Evolutionary conservation across 805 yeast genomes (phyloP), one percentile per base, ranked within the genome.

Genomic region (Komagataella pseudopastoris): DNA sequence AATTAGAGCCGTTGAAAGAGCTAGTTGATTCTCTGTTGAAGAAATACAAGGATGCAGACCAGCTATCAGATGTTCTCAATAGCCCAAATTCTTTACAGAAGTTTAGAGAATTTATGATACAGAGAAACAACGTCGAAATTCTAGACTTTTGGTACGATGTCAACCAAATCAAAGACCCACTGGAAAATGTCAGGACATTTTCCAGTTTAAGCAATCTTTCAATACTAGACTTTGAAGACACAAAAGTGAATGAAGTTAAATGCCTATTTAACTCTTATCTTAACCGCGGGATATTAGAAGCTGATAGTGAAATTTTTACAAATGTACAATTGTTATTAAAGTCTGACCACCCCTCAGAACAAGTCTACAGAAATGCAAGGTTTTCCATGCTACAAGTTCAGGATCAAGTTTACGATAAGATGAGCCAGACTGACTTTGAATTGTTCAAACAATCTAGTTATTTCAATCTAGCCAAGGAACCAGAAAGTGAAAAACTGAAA

Each of bases 121-220:
- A 71, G 49, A 59, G 79, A 17, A 63, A 68, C 3, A 63, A 78
- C 48, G 64, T 72, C 1, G 65, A 65, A 0, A 60, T 81, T 24
- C 59, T 88, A 3, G 81, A 81, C 47, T 80, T 79, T 54, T 85
- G 89, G 88, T 61, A 76, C 4, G 74, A 77, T 2, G 83, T 88
- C 2, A 85, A 87, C 54, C 71, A 76, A 0, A 73, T 87, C 44
- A 78, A 80, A 57, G 85, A 85, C 49, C 96, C 96, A 0, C 63
- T 89, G 16, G 87, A 81, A 55, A 85, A 76, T 52, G 36, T 61
- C 43, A 56, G 53, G 54, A 53, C 46, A 60, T 20, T 49, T 14
- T 23, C 46, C 6, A 17, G 46, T 17, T n/a, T 17, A 44, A 17
- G 46, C 20, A 30, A 30, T 3, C n/a, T n/a, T 6, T 44, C 23